phyloP scores from a whole-genome alignment of 2,329 filamentous ascomycete genomes.

The Phoma sp. region DNA sequence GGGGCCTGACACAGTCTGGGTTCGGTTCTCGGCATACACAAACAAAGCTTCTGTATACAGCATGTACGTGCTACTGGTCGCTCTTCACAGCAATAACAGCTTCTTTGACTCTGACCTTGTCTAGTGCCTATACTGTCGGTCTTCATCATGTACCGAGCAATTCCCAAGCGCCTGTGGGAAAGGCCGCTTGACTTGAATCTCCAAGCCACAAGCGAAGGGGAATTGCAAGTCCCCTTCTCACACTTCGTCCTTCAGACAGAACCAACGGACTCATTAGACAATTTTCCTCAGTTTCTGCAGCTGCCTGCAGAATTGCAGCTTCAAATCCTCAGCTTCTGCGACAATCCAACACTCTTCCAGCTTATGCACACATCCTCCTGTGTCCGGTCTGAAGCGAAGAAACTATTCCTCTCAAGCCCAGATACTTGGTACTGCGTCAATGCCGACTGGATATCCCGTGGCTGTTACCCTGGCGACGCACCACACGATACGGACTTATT shows the following conservation, averaged over 20 bases:
- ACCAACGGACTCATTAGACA: not conserved
- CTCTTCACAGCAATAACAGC: too few relatives aligned
- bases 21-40: too few relatives aligned
- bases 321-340: conserved; percentile 18
- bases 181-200: conserved; percentile 3
- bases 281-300: not conserved
- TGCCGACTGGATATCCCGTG: conserved; percentile 17
- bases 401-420: conserved; percentile 17
- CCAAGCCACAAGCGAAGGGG: conserved; percentile 1
- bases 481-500: not conserved
- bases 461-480: conserved; percentile 13
- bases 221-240: conserved; percentile 1
- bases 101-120: not conserved
- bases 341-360: conserved; percentile 21
- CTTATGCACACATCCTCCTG: conserved; percentile 23
- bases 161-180: not conserved
- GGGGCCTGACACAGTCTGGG: too few relatives aligned
- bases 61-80: too few relatives aligned
- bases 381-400: conserved; percentile 15
- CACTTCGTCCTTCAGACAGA: not conserved
- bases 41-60: too few relatives aligned
- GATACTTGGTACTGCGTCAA: conserved; percentile 11
- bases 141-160: conserved; percentile 6
- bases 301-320: conserved; percentile 21
- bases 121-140: too few relatives aligned